Percentiles rank a stretch among this genome's conserved stretches.
These are phyloP conservation scores for Cutaneotrichosporon spelunceum DNA, from an alignment of 1,284 basidiomycete species.

Conservation along the genomic window DNA sequence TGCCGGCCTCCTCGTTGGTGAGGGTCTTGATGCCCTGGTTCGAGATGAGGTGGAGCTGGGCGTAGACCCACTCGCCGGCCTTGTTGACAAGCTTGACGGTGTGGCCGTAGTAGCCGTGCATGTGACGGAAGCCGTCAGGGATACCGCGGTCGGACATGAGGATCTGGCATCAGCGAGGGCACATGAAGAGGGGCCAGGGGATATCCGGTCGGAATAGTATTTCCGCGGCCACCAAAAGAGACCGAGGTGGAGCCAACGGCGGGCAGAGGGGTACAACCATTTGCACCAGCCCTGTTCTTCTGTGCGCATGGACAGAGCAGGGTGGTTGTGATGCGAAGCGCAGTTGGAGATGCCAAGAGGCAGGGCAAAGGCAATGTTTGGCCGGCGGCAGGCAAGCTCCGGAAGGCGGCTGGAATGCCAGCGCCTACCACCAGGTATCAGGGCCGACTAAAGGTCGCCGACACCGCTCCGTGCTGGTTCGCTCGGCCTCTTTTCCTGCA, in stretches of 20 bases:
- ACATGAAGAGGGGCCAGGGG: not conserved
- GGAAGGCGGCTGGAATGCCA: too few species aligned
- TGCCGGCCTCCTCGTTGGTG: constrained; percentile 49
- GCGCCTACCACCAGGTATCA: too few species aligned
- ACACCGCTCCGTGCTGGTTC: too few species aligned
- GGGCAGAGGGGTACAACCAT: not conserved
- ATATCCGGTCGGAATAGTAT: not conserved
- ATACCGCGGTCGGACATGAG: constrained; percentile 72
- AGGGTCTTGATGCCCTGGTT: constrained; percentile 70
- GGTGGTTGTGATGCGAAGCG: too few species aligned
- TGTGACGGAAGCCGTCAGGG: constrained; percentile 65
- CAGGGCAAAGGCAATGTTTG: too few species aligned
- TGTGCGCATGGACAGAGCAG: too few species aligned
- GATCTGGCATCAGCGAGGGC: constrained; percentile 21
- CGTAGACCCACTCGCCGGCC: constrained; percentile 76
- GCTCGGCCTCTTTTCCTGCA: not conserved
- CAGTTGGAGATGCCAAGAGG: too few species aligned
- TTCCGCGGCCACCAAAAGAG: not conserved
- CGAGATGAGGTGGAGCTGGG: constrained; percentile 72
- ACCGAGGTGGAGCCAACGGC: too few species aligned
- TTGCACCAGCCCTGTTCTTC: not conserved
- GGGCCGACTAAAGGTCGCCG: too few species aligned
- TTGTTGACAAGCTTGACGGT: constrained; percentile 85
- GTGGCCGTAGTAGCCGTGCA: constrained; percentile 90
- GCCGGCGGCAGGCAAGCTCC: too few species aligned